Percentiles rank a stretch among this genome's conserved stretches.
phyloP scores from a whole-genome alignment of 2,329 filamentous ascomycete species.

The Fusarium sarcochroum region DNA sequence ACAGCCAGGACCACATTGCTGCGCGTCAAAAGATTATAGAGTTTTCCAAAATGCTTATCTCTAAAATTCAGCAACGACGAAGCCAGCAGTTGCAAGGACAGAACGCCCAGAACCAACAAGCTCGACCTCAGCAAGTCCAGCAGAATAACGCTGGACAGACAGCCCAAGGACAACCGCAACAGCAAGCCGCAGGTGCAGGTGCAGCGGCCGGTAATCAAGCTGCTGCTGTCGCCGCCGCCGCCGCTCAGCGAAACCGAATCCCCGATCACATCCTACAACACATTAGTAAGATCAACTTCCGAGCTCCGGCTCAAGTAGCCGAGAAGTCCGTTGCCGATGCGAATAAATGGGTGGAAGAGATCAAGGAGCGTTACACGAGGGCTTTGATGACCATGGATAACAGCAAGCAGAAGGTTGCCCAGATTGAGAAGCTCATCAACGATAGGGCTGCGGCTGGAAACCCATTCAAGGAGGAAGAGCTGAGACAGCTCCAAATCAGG shows the following conservation, averaged over 20 bases:
- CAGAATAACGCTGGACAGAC: slow-evolving; percentile 38
- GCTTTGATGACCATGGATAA: slow-evolving; percentile 66
- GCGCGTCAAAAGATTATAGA: slow-evolving; percentile 72
- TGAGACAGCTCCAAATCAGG: slow-evolving; percentile 60
- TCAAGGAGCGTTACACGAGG: slow-evolving; percentile 62
- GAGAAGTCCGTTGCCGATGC: slow-evolving; percentile 61
- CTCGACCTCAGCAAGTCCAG: slow-evolving; percentile 43
- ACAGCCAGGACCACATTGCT: slow-evolving; percentile 63
- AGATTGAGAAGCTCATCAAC: slow-evolving; percentile 60
- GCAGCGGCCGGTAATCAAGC: slow-evolving; percentile 25
- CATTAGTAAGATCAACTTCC: slow-evolving; percentile 63
- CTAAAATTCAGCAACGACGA: slow-evolving; percentile 63
- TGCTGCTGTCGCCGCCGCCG: slow-evolving; percentile 34
- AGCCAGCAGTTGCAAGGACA: slow-evolving; percentile 52
- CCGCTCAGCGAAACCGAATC: slow-evolving; percentile 52
- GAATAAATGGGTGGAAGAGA: slow-evolving; percentile 64
- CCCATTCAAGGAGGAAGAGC: slow-evolving; percentile 62
- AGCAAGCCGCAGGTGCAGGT: slow-evolving; percentile 24
- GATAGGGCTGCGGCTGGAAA: slow-evolving; percentile 60
- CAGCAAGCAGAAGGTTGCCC: slow-evolving; percentile 57
- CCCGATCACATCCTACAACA: slow-evolving; percentile 63
- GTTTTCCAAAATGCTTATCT: slow-evolving; percentile 70
- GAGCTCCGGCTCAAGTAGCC: slow-evolving; percentile 58
- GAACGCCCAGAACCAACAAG: slow-evolving; percentile 45
- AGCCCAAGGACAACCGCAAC: slow-evolving; percentile 42